A percentile compares a stretch with the other conserved stretches of the same genome.
phyloP scores from a whole-genome alignment of 2,329 filamentous ascomycete species.

The Scolecobasidium constrictum region DNA sequence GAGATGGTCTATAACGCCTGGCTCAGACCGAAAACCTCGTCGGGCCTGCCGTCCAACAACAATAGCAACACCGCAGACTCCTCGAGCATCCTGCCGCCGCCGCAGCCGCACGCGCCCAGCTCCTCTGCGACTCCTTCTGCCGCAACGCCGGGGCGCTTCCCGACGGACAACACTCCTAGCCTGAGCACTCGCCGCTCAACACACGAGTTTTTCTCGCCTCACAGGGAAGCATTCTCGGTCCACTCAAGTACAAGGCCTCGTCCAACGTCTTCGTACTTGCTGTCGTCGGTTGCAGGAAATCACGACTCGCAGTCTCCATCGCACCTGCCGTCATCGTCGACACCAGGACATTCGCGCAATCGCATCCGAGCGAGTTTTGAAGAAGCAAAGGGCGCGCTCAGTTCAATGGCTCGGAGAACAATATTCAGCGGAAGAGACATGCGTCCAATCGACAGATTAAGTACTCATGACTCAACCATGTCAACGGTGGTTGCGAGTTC shows the following conservation, averaged over 20 bases:
- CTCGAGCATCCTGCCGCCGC: background rate
- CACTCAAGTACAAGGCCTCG: background rate
- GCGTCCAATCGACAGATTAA: conserved; percentile 1
- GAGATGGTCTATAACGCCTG: conserved; percentile 4
- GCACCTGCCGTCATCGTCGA: background rate
- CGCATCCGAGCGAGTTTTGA: background rate
- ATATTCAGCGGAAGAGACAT: conserved; percentile 4
- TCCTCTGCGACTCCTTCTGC: background rate
- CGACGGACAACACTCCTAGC: background rate
- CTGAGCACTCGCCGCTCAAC: conserved; percentile 2
- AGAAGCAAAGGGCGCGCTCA: background rate
- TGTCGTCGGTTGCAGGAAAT: too few species aligned
- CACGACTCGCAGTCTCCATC: conserved; percentile 2
- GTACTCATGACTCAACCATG: background rate
- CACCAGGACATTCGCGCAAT: background rate
- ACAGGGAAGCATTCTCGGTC: background rate
- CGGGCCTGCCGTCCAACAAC: background rate
- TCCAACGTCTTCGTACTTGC: background rate
- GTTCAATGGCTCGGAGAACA: background rate
- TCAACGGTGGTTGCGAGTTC: too few species aligned
- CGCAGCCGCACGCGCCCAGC: background rate
- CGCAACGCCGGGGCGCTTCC: background rate
- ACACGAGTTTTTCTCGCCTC: background rate
- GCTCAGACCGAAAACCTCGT: conserved; percentile 1
- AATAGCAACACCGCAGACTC: conserved; percentile 2